Percentiles rank a stretch among this genome's conserved stretches.
Conservation (phyloP, 1,284 basidiomycete genomes). For the Pyrrhoderma noxium region DNA sequence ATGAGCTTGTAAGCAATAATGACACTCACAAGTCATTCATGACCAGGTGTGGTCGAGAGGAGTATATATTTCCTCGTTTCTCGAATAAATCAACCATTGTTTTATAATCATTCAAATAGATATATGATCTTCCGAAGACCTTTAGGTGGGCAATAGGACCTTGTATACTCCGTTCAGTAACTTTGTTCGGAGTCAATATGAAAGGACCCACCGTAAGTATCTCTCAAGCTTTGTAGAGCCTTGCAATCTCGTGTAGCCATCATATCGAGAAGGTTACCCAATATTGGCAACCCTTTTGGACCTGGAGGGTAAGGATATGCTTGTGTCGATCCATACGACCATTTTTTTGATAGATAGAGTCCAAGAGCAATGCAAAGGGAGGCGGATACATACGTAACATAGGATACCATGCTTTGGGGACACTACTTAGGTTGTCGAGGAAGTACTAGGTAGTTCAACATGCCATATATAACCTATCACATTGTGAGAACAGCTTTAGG, state of each 20-base stretch:
- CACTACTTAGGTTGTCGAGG: no score
- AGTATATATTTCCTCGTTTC: conserved; percentile 40
- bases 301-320: conserved; percentile 18
- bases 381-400: no score
- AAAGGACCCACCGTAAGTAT: conserved; percentile 42
- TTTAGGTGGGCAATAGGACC: no score
- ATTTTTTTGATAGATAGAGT: no score
- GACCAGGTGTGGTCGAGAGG: conserved; percentile 32
- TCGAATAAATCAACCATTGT: conserved; percentile 34
- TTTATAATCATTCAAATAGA: conserved; percentile 13
- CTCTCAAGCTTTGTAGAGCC: conserved; percentile 48
- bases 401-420: no score
- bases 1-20: background rate
- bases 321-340: no score
- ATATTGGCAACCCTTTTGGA: conserved; percentile 18
- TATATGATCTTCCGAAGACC: conserved; percentile 9
- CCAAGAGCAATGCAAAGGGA: no score
- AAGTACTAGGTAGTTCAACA: no score
- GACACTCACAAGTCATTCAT: conserved; percentile 10
- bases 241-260: conserved; percentile 21
- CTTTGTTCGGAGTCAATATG: no score
- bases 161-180: no score
- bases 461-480: no score
- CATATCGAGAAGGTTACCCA: conserved; percentile 21
- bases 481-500: no score